phyloP scores from a whole-genome alignment of 208 protist genomes.

The Trypanosomatidae sp. region DNA sequence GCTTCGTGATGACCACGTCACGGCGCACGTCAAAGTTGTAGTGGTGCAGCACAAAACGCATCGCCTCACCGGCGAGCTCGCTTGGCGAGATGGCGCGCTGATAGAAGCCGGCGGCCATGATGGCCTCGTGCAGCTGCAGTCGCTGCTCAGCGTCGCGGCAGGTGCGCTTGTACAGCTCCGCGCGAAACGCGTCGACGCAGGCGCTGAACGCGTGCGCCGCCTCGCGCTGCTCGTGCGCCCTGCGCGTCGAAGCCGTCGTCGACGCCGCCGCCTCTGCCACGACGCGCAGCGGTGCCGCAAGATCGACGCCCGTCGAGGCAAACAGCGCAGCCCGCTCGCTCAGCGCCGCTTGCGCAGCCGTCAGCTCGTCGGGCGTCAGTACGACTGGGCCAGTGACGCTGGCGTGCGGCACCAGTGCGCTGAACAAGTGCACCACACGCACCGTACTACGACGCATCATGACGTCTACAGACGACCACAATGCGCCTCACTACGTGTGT shows the following conservation, averaged over 20 bases:
- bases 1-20: conserved; percentile 57
- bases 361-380: conserved; percentile 19
- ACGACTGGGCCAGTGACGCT: conserved; percentile 16
- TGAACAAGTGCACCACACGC: conserved; percentile 81
- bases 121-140: conserved; percentile 73
- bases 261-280: conserved; percentile 16
- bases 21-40: conserved; percentile 87
- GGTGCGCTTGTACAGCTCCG: conserved; percentile 45
- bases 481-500: no score
- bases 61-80: conserved; percentile 54
- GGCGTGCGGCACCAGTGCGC: conserved; percentile 48
- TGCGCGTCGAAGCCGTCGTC: no score
- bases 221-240: conserved; percentile 19
- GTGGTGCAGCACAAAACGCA: conserved; percentile 78
- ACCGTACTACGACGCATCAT: no score
- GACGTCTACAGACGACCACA: no score
- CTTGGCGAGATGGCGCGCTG: conserved; percentile 33
- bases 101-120: conserved; percentile 85
- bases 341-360: conserved; percentile 21
- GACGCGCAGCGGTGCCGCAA: conserved; percentile 16
- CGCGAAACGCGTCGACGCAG: conserved; percentile 32
- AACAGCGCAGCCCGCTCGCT: conserved; percentile 31
- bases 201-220: conserved; percentile 20
- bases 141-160: conserved; percentile 40
- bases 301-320: conserved; percentile 14